Evolutionary conservation across 768 basidiomycete genomes (phyloP).

Genomic region (Psilocybe cyanescens): DNA sequence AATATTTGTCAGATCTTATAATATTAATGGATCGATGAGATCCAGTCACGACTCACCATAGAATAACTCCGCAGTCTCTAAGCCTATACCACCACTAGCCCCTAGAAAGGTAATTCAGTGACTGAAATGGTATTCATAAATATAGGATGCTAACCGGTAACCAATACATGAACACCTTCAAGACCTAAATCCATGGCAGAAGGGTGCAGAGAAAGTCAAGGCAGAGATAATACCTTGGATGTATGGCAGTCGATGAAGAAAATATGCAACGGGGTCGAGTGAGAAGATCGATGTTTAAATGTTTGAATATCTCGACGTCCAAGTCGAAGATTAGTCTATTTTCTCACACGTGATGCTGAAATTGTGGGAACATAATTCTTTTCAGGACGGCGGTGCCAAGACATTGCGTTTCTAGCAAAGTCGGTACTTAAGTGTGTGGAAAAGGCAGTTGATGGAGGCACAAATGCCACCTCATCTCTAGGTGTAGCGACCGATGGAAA

Average conservation of each 20-base stretch:
- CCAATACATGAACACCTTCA: constrained; percentile 63
- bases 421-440: no score
- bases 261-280: background rate
- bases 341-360: background rate
- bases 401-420: no score
- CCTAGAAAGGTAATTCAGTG: constrained; percentile 38
- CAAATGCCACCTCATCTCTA: no score
- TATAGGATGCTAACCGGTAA: constrained; percentile 54
- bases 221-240: background rate
- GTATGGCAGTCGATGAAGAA: background rate
- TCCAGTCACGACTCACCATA: constrained; percentile 42
- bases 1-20: background rate
- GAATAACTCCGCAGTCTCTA: constrained; percentile 61
- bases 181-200: constrained; percentile 57
- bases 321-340: background rate
- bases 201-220: no score
- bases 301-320: background rate
- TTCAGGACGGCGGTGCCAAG: background rate
- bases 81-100: constrained; percentile 77
- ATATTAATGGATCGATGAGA: background rate
- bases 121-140: background rate
- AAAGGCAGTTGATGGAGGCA: no score
- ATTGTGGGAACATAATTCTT: background rate
- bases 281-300: constrained; percentile 1
- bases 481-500: no score